Percentiles rank a stretch among this genome's conserved stretches.
phyloP scores from a whole-genome alignment of 352 stramenopile genomes.

The Phytophthora citricola region DNA sequence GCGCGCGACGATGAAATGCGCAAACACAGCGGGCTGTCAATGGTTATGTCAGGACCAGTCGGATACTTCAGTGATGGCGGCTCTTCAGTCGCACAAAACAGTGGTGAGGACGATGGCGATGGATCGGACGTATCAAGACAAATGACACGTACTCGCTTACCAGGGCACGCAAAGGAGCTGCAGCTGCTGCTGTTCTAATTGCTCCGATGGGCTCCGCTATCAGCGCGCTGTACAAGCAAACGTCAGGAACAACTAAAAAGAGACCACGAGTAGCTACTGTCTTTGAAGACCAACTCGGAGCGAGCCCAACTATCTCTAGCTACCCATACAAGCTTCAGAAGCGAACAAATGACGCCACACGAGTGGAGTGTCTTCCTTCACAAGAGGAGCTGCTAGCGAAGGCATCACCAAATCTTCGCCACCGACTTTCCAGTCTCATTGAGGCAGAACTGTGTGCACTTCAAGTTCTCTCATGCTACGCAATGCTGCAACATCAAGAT shows the following conservation, averaged over 20 bases:
- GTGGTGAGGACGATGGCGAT: slow-evolving; percentile 57
- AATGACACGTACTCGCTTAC: slow-evolving; percentile 5
- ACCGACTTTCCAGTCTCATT: slow-evolving; percentile 74
- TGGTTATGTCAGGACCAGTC: slow-evolving; percentile 24
- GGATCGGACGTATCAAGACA: slow-evolving; percentile 25
- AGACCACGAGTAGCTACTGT: slow-evolving; percentile 27
- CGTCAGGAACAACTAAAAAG: slow-evolving; percentile 39
- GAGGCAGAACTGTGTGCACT: slow-evolving; percentile 82
- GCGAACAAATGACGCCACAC: slow-evolving; percentile 30
- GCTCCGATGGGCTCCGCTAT: slow-evolving; percentile 25
- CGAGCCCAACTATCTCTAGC: slow-evolving; percentile 3
- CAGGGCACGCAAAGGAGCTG: slow-evolving; percentile 22
- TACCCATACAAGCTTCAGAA: slow-evolving; percentile 39
- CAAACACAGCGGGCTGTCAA: slow-evolving; percentile 46
- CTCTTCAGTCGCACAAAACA: slow-evolving; percentile 64
- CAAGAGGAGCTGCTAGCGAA: slow-evolving; percentile 82
- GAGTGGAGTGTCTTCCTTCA: slow-evolving; percentile 54
- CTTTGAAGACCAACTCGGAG: slow-evolving; percentile 16
- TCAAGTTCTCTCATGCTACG: slow-evolving; percentile 82
- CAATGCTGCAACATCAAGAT: slow-evolving; percentile 63
- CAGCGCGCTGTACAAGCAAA: slow-evolving; percentile 23
- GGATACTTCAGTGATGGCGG: slow-evolving; percentile 74
- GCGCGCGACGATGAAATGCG: slow-evolving; percentile 77
- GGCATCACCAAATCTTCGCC: slow-evolving; percentile 72
- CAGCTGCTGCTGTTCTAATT: slow-evolving; percentile 19